Conservation (phyloP, 768 basidiomycete genomes). For the Suillus sp. region DNA sequence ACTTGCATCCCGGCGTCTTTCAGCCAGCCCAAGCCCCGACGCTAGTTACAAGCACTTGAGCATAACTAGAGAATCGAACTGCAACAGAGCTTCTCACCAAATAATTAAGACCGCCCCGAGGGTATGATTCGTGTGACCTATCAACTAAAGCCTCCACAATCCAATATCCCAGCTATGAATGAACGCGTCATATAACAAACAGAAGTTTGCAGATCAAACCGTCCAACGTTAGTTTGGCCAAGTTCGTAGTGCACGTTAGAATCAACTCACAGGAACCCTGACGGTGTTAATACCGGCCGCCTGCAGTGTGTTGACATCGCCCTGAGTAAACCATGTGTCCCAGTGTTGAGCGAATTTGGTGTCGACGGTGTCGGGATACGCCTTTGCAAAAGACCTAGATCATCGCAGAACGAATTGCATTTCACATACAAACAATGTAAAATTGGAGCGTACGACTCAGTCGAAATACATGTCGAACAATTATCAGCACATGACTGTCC, state of each 20-base stretch:
- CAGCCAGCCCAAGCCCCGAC: constrained; percentile 62
- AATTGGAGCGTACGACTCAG: constrained; percentile 56
- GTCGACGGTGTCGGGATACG: constrained; percentile 62
- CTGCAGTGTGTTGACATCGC: constrained; percentile 55
- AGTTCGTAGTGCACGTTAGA: background rate
- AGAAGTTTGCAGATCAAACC: background rate
- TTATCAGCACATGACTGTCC: constrained; percentile 54
- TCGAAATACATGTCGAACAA: constrained; percentile 63
- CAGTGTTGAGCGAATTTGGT: constrained; percentile 65
- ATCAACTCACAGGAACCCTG: constrained; percentile 64
- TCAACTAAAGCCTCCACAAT: constrained; percentile 74
- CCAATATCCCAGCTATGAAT: constrained; percentile 77
- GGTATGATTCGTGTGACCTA: constrained; percentile 59
- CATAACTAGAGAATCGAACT: background rate
- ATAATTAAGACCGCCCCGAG: constrained; percentile 66
- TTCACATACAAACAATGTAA: background rate
- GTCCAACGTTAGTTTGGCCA: background rate
- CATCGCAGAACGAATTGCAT: background rate
- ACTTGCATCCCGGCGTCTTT: constrained; percentile 61
- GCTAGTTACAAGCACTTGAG: constrained; percentile 38
- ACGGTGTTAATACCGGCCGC: constrained; percentile 72
- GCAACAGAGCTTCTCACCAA: constrained; percentile 45
- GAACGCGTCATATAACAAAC: background rate
- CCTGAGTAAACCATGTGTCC: constrained; percentile 72
- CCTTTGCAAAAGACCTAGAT: constrained; percentile 57